phyloP scores from a whole-genome alignment of 768 basidiomycete species.

The Boletus rufocinnamomeus region DNA sequence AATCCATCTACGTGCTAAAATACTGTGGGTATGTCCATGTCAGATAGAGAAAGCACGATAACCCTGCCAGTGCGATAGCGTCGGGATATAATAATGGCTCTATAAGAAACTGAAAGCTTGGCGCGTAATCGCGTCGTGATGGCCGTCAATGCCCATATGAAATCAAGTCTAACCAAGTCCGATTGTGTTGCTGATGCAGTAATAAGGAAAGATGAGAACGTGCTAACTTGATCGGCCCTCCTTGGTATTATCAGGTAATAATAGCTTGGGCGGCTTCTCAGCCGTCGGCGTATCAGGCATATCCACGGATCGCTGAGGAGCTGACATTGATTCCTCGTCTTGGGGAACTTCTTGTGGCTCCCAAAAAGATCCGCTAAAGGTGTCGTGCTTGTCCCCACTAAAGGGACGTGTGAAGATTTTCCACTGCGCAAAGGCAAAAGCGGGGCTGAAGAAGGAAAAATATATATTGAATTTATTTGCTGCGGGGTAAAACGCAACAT shows the following conservation, averaged over 20 bases:
- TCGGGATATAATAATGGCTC: conserved; percentile 23
- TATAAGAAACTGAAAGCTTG: conserved; percentile 13
- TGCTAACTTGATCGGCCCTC: conserved; percentile 8
- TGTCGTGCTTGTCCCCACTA: conserved; percentile 31
- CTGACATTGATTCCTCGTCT: conserved; percentile 22
- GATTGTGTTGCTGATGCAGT: conserved; percentile 1
- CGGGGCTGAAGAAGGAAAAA: conserved; percentile 40
- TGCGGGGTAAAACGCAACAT: conserved; percentile 27
- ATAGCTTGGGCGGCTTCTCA: conserved; percentile 17
- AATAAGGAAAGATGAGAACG: conserved; percentile 4
- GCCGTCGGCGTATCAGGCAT: conserved; percentile 22
- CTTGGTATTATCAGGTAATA: conserved; percentile 11
- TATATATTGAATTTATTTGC: background rate
- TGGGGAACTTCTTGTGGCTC: conserved; percentile 25
- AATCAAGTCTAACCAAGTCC: background rate
- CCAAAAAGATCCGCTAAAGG: conserved; percentile 27
- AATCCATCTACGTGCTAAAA: conserved; percentile 3
- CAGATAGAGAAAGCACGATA: conserved; percentile 13
- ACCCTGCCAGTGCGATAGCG: conserved; percentile 13
- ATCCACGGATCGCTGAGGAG: conserved; percentile 13
- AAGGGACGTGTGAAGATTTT: conserved; percentile 53
- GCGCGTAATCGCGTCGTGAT: conserved; percentile 14
- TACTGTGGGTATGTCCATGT: conserved; percentile 4
- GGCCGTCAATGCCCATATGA: conserved; percentile 10
- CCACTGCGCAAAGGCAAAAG: conserved; percentile 57